phyloP scores from a whole-genome alignment of 345 rosid genomes.

The Linum tenue region DNA sequence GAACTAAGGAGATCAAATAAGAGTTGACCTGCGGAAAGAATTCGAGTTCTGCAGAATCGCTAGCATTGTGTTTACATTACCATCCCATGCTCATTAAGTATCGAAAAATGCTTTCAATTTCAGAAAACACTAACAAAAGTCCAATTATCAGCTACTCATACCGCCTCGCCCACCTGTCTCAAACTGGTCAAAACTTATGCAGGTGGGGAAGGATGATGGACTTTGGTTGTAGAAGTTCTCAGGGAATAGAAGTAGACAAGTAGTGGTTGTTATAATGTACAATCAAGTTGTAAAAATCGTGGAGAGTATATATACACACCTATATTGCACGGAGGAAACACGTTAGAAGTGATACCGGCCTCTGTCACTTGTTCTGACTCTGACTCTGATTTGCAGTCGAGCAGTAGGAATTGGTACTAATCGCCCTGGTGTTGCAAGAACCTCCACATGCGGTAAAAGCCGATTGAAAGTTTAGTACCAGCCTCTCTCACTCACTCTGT shows the following conservation, averaged over 20 bases:
- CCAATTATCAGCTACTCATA: neutral
- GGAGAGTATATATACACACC: neutral
- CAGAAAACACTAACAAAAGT: neutral
- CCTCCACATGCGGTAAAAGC: conserved; percentile 83
- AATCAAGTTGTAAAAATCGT: neutral
- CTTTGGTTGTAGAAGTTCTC: neutral
- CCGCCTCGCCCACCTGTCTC: neutral
- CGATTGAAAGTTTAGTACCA: conserved; percentile 39
- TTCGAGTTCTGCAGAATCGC: too few species aligned
- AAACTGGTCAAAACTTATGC: neutral
- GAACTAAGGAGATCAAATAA: too few species aligned
- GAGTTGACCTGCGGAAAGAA: too few species aligned
- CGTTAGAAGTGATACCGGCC: neutral
- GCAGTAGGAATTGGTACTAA: conserved; percentile 25
- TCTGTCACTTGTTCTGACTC: neutral
- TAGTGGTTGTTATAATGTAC: neutral
- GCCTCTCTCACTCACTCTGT: neutral
- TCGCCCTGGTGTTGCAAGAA: conserved; percentile 78
- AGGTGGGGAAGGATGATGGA: neutral
- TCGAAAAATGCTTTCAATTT: too few species aligned
- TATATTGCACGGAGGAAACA: neutral
- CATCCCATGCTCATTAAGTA: too few species aligned
- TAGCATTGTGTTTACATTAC: too few species aligned
- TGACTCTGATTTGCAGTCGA: conserved; percentile 15
- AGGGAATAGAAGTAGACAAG: neutral